Conservation (phyloP, 495 filamentous ascomycete genomes). For the Acidiella bohemica region DNA sequence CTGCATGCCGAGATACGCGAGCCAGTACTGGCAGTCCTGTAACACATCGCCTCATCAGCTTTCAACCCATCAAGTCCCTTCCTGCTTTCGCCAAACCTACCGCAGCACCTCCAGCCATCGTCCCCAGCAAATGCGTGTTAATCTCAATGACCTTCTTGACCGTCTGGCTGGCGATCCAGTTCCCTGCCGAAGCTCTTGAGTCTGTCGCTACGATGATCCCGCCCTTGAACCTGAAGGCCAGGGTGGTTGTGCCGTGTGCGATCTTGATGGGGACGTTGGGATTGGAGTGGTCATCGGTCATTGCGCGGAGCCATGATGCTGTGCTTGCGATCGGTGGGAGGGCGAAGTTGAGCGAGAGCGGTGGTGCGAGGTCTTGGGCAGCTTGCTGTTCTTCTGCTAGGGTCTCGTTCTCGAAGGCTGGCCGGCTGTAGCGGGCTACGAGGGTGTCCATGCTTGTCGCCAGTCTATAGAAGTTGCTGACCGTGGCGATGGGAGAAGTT, state of each 20-base stretch:
- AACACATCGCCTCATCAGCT: no score
- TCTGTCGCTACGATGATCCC: slow-evolving; percentile 98
- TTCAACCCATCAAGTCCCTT: no score
- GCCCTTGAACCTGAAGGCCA: slow-evolving; percentile 92
- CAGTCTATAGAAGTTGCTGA: no score
- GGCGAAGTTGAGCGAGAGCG: slow-evolving; percentile 77
- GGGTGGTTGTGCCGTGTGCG: slow-evolving; percentile 96
- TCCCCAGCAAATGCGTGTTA: slow-evolving; percentile 80
- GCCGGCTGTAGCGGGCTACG: slow-evolving; percentile 73
- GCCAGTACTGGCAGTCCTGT: slow-evolving; percentile 98
- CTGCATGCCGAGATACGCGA: slow-evolving; percentile 95
- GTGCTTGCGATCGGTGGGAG: slow-evolving; percentile 79
- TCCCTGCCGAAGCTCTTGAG: slow-evolving; percentile 87
- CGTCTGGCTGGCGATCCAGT: slow-evolving; percentile 98
- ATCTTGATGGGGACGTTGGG: slow-evolving; percentile 96
- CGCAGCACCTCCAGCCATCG: slow-evolving; percentile 96
- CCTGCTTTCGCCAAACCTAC: slow-evolving; percentile 35
- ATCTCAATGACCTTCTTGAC: slow-evolving; percentile 99
- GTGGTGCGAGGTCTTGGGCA: slow-evolving; percentile 48
- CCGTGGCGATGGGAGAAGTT: no score
- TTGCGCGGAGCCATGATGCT: slow-evolving; percentile 85
- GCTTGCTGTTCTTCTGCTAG: slow-evolving; percentile 55
- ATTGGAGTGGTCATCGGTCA: slow-evolving; percentile 93
- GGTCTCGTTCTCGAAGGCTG: slow-evolving; percentile 53
- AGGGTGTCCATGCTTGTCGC: slow-evolving; percentile 68